Conservation (phyloP, 371 early-diverging fungal genomes). For the Lichtheimia corymbifera region DNA sequence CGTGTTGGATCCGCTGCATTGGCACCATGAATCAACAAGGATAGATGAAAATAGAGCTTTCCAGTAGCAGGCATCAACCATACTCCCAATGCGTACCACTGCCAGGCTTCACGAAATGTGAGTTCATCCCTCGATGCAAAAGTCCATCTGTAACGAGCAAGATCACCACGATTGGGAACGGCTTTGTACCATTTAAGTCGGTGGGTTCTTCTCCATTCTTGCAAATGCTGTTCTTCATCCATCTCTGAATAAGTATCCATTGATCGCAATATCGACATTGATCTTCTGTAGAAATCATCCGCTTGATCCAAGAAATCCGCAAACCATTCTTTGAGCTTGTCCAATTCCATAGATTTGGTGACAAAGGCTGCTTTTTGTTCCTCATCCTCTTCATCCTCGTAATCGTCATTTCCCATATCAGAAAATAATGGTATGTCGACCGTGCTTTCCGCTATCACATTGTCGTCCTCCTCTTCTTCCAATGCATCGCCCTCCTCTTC, state of each 20-base stretch:
- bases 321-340: conserved; percentile 15
- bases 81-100: conserved; percentile 54
- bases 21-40: conserved; percentile 23
- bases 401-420: conserved; percentile 16
- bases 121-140: conserved; percentile 20
- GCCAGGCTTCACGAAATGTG: conserved; percentile 50
- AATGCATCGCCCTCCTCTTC: conserved; percentile 4
- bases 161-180: conserved; percentile 55
- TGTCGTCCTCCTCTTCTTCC: conserved; percentile 22
- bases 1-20: conserved; percentile 5
- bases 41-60: conserved; percentile 44
- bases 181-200: conserved; percentile 57
- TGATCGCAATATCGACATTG: conserved; percentile 35
- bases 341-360: conserved; percentile 12
- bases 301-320: conserved; percentile 34
- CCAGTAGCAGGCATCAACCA: conserved; percentile 65
- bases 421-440: conserved; percentile 12
- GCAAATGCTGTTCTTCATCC: conserved; percentile 14
- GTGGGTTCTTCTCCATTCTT: conserved; percentile 37
- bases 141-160: conserved; percentile 65
- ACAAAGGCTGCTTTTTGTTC: conserved; percentile 13
- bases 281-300: conserved; percentile 47
- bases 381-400: conserved; percentile 6
- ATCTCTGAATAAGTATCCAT: conserved; percentile 18
- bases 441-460: conserved; percentile 7